Evolutionary conservation across 169 alveolate genomes (phyloP).

Genomic region (Eimeria tenella): DNA sequence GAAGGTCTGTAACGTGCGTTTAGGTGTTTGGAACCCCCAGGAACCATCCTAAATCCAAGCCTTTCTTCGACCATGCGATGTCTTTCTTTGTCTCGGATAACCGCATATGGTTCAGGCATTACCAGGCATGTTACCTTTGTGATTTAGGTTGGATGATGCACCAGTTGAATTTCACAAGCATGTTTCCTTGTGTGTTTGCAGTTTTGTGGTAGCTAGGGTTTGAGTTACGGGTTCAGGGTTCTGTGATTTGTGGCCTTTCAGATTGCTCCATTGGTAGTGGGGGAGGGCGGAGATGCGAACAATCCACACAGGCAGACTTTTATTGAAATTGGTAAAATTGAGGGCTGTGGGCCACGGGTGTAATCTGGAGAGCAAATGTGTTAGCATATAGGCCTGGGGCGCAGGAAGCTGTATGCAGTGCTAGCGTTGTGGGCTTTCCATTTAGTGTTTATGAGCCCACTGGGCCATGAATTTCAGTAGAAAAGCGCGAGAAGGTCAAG

Average conservation of each 20-base stretch:
- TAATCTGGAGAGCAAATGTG: neutral
- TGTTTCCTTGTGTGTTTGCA: neutral
- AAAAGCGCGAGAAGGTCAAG: neutral
- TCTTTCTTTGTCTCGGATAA: slow-evolving; percentile 89
- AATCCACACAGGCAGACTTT: slow-evolving; percentile 87
- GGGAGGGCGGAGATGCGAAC: slow-evolving; percentile 81
- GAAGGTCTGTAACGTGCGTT: neutral
- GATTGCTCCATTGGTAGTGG: slow-evolving; percentile 82
- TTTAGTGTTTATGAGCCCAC: neutral
- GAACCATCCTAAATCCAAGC: slow-evolving; percentile 97
- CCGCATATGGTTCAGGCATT: slow-evolving; percentile 94
- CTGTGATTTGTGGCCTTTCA: slow-evolving; percentile 55
- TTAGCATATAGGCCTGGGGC: neutral
- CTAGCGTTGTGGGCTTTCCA: neutral
- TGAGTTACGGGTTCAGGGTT: neutral
- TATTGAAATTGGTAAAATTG: slow-evolving; percentile 83
- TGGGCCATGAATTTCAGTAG: too few species aligned
- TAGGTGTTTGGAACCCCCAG: slow-evolving; percentile 96
- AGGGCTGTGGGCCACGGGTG: neutral
- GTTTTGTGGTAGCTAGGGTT: neutral
- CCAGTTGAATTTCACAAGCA: neutral
- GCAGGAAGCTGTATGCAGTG: neutral
- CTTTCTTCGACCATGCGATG: slow-evolving; percentile 96
- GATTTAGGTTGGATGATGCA: neutral
- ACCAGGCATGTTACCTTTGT: slow-evolving; percentile 77